These are phyloP conservation scores for Zopfochytrium polystomum DNA, from an alignment of 371 early-diverging fungal genomes.

Conservation along the genomic window DNA sequence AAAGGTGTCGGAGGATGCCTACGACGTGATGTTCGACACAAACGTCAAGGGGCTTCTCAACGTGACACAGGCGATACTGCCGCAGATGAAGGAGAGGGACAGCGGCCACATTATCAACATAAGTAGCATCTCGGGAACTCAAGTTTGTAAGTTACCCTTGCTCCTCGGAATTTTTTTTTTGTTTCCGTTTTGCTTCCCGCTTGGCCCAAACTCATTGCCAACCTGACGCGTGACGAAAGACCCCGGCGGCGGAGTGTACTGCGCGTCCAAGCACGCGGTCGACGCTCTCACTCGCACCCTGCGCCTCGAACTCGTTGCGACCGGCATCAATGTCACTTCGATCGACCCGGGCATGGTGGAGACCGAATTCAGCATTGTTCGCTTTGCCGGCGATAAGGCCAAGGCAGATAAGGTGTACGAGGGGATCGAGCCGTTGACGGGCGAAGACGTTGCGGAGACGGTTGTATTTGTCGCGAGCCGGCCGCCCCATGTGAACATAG, in stretches of 20 bases:
- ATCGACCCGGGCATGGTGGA: slow-evolving; percentile 67
- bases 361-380: slow-evolving; percentile 86
- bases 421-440: slow-evolving; percentile 71
- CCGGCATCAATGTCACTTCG: slow-evolving; percentile 59
- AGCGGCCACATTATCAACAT: slow-evolving; percentile 86
- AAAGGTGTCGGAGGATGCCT: slow-evolving; percentile 57
- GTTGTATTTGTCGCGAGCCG: slow-evolving; percentile 81
- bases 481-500: slow-evolving; percentile 79
- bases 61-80: slow-evolving; percentile 81
- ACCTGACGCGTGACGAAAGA: slow-evolving; percentile 19
- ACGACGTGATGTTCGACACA: slow-evolving; percentile 83
- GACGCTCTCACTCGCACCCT: slow-evolving; percentile 73
- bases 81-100: slow-evolving; percentile 71
- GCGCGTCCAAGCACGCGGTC: slow-evolving; percentile 88
- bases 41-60: slow-evolving; percentile 75
- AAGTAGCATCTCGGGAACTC: slow-evolving; percentile 75
- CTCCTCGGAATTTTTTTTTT: neutral
- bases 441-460: slow-evolving; percentile 61
- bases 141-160: slow-evolving; percentile 28
- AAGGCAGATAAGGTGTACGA: slow-evolving; percentile 61
- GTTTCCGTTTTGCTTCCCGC: slow-evolving; percentile 4
- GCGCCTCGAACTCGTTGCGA: slow-evolving; percentile 73
- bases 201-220: slow-evolving; percentile 48
- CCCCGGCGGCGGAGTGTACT: slow-evolving; percentile 80
- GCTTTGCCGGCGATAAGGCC: slow-evolving; percentile 75